phyloP scores from a whole-genome alignment of 495 filamentous ascomycete genomes.

The Aspergillus kassunensis region DNA sequence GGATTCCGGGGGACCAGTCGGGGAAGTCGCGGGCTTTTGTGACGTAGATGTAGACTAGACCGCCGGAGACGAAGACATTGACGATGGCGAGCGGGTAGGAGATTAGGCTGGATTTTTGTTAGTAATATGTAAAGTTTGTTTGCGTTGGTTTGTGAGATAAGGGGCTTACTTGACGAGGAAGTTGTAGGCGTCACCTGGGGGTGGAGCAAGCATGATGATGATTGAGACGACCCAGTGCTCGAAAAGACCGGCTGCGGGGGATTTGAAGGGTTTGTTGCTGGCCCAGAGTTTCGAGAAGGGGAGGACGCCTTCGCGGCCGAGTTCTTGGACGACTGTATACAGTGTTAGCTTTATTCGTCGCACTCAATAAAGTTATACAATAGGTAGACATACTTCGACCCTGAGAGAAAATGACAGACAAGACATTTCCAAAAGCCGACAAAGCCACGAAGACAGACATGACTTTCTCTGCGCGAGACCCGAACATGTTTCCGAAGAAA shows the following conservation, averaged over 20 bases:
- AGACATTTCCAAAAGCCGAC: constrained; percentile 68
- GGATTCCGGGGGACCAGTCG: constrained; percentile 32
- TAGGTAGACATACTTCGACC: constrained; percentile 43
- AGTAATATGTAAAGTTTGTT: neutral
- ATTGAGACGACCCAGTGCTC: constrained; percentile 58
- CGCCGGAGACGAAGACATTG: constrained; percentile 55
- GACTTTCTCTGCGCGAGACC: constrained; percentile 51
- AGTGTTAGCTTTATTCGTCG: constrained; percentile 2
- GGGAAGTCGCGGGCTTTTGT: constrained; percentile 40
- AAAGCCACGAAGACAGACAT: constrained; percentile 69
- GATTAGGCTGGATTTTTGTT: constrained; percentile 44
- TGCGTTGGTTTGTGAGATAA: constrained; percentile 10
- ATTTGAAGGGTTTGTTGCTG: constrained; percentile 60
- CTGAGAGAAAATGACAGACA: constrained; percentile 67
- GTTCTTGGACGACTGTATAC: constrained; percentile 52
- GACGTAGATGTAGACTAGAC: constrained; percentile 54
- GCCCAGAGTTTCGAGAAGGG: constrained; percentile 61
- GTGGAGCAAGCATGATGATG: constrained; percentile 59
- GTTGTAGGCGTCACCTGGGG: constrained; percentile 61
- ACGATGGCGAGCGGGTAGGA: constrained; percentile 59
- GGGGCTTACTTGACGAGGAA: constrained; percentile 54
- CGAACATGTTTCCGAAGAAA: constrained; percentile 67
- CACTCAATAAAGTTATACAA: no score
- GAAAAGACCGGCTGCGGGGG: constrained; percentile 57
- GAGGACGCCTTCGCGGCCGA: constrained; percentile 62